phyloP scores from a whole-genome alignment of 495 filamentous ascomycete genomes.

The Tetracladium marchalianum region DNA sequence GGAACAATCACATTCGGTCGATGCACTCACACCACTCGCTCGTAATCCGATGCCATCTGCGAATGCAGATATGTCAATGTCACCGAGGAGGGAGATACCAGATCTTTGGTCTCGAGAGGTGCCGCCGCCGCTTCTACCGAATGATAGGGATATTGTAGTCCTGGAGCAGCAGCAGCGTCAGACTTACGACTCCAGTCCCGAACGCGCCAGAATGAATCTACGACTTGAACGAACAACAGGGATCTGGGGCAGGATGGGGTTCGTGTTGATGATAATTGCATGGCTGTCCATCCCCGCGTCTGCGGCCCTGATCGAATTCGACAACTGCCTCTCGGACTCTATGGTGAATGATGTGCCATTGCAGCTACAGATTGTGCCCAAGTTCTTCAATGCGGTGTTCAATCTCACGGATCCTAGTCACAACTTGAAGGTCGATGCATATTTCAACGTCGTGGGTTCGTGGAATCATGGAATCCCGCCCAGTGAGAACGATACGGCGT shows the following conservation, averaged over 20 bases:
- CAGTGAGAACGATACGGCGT: slow-evolving; percentile 30
- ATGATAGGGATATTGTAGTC: too few species aligned
- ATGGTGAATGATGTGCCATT: slow-evolving; percentile 36
- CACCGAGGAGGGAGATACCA: too few species aligned
- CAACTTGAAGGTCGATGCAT: slow-evolving; percentile 69
- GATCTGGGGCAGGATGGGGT: slow-evolving; percentile 3
- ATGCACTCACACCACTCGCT: too few species aligned
- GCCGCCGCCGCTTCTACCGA: too few species aligned
- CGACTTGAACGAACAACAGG: not conserved
- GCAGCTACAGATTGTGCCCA: slow-evolving; percentile 72
- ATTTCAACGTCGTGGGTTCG: slow-evolving; percentile 78
- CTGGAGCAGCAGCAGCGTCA: too few species aligned
- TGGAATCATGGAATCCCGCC: slow-evolving; percentile 36
- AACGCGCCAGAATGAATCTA: not conserved
- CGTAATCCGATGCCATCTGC: too few species aligned
- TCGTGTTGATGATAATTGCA: slow-evolving; percentile 9
- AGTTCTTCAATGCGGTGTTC: slow-evolving; percentile 63
- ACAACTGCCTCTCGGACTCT: slow-evolving; percentile 68
- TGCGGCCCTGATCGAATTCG: slow-evolving; percentile 37
- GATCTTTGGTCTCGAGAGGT: too few species aligned
- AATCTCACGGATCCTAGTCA: slow-evolving; percentile 49
- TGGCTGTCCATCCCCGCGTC: slow-evolving; percentile 13
- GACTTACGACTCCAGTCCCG: not conserved
- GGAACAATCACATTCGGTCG: too few species aligned
- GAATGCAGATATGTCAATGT: too few species aligned